Conservation (phyloP, 805 yeast genomes). For the Candida sphagnicola region DNA sequence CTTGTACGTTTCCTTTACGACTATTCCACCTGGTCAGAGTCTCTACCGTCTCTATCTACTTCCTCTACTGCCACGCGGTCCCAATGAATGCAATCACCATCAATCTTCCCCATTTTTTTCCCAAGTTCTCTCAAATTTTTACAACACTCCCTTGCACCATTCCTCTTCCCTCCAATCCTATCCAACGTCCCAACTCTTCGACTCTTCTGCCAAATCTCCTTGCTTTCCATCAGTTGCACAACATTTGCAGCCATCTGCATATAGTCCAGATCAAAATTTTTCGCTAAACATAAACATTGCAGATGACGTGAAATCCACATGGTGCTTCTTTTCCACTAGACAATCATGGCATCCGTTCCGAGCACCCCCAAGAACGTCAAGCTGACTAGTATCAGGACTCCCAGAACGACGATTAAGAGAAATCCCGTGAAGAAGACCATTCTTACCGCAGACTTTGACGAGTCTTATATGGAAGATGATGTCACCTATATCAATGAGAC, state of each 20-base stretch:
- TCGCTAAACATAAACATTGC: neutral
- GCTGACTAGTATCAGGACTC: conserved; percentile 6
- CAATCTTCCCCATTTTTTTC: no score
- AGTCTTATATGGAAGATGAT: conserved; percentile 35
- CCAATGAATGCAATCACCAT: no score
- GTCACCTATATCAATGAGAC: conserved; percentile 29
- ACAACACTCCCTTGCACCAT: no score
- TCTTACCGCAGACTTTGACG: conserved; percentile 15
- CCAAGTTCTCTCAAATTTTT: no score
- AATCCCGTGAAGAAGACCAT: conserved; percentile 12
- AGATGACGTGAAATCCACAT: neutral
- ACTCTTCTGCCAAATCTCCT: no score
- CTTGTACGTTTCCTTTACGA: no score
- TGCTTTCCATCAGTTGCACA: no score
- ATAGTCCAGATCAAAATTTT: neutral
- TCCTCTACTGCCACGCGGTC: no score
- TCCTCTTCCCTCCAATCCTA: no score
- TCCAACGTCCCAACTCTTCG: no score
- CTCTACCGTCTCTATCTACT: no score
- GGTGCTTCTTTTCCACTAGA: neutral
- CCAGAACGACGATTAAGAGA: conserved; percentile 11
- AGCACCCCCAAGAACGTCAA: conserved; percentile 7
- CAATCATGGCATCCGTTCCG: conserved; percentile 4
- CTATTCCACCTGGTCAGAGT: no score
- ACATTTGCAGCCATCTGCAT: neutral